phyloP scores from a whole-genome alignment of 2,329 filamentous ascomycete species.

The Diaporthe velutina region DNA sequence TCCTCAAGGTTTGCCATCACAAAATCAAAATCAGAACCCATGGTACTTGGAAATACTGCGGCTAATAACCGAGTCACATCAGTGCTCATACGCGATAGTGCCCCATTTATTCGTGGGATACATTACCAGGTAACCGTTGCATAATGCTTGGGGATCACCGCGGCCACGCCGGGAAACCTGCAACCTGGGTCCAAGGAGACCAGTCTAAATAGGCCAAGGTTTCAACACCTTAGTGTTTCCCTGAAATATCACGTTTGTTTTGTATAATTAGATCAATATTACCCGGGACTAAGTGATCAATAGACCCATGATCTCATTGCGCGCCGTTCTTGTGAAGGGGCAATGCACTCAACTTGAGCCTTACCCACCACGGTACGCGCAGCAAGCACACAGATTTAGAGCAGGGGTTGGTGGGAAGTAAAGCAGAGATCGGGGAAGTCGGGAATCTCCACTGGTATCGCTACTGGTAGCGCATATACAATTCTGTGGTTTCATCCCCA shows the following conservation, averaged over 20 bases:
- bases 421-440: too few relatives aligned
- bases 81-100: too few relatives aligned
- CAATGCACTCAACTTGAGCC: neutral
- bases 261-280: neutral
- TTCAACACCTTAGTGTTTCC: neutral
- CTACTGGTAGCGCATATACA: neutral
- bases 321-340: neutral
- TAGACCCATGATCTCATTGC: neutral
- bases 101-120: neutral
- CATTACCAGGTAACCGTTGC: neutral
- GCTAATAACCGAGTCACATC: neutral
- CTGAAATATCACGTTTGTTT: too few relatives aligned
- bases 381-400: neutral
- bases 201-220: neutral
- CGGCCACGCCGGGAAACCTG: neutral
- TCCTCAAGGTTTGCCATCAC: slow-evolving; percentile 4
- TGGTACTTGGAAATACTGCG: neutral
- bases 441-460: too few relatives aligned
- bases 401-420: neutral
- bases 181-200: neutral
- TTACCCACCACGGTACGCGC: neutral
- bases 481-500: neutral
- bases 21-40: neutral
- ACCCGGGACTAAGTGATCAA: neutral
- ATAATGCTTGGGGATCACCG: neutral